These are phyloP conservation scores for Scutellaria barbata DNA, from an alignment of 257 asterid species.

Conservation along the genomic window DNA sequence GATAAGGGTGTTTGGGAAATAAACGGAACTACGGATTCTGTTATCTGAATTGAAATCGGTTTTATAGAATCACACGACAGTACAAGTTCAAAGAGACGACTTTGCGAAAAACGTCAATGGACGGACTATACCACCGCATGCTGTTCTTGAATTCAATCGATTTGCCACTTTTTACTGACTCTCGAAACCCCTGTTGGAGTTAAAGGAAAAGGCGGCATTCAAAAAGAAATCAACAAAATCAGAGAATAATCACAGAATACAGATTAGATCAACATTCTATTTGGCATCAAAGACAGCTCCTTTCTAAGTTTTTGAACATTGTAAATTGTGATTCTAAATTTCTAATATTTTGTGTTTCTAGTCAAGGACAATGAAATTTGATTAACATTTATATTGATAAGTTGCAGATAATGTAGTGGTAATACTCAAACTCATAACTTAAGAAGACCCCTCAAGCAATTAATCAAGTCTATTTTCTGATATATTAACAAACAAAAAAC, in stretches of 20 bases:
- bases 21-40: background rate
- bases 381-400: background rate
- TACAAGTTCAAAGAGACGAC: conserved; percentile 84
- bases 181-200: conserved; percentile 45
- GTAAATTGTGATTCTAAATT: background rate
- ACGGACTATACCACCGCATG: conserved; percentile 85
- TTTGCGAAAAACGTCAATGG: conserved; percentile 75
- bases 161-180: conserved; percentile 41
- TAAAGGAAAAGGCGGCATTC: conserved; percentile 14
- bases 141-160: conserved; percentile 58
- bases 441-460: conserved; percentile 5
- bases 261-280: background rate
- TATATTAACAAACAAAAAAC: background rate
- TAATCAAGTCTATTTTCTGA: background rate
- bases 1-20: background rate
- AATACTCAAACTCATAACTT: background rate
- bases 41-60: conserved; percentile 24
- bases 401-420: no score
- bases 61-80: conserved; percentile 93
- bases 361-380: background rate
- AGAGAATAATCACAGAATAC: conserved; percentile 4
- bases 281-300: conserved; percentile 3
- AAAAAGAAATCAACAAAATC: conserved; percentile 20
- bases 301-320: background rate
- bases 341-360: background rate